Evolutionary conservation across 441 rosid genomes (phyloP).

Genomic region (Lepidium campestre): DNA sequence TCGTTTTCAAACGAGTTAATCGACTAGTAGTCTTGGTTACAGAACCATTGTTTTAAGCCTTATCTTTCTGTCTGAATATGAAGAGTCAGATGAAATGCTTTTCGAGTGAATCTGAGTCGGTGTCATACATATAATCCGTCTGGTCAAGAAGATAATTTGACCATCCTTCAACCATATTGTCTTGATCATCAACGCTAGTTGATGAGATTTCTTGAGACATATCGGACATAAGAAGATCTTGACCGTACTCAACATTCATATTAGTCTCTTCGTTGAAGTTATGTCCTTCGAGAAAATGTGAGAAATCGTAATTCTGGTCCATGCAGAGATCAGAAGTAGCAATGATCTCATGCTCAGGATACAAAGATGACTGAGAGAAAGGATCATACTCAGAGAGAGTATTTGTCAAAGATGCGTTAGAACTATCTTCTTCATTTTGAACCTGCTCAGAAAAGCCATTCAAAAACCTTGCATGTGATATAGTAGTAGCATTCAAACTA

Average conservation of each 20-base stretch:
- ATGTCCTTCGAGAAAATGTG: constrained; percentile 8
- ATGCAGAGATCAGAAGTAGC: constrained; percentile 9
- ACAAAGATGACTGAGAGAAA: constrained; percentile 11
- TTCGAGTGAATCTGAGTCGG: constrained; percentile 17
- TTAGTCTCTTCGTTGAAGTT: constrained; percentile 6
- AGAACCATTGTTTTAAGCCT: not conserved
- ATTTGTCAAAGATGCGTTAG: not conserved
- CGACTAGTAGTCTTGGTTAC: not conserved
- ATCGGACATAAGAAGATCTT: constrained; percentile 18
- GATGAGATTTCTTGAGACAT: constrained; percentile 29
- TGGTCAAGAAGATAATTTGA: constrained; percentile 24
- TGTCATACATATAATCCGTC: not conserved
- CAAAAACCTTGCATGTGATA: constrained; percentile 3
- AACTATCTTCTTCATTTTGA: constrained; percentile 7
- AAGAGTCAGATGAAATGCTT: constrained; percentile 6
- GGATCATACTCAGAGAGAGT: not conserved
- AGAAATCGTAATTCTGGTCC: constrained; percentile 11
- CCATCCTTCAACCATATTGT: constrained; percentile 21
- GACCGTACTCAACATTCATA: constrained; percentile 2
- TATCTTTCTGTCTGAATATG: not conserved
- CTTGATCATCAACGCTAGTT: constrained; percentile 30
- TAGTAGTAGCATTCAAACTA: constrained; percentile 15
- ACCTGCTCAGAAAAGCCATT: constrained; percentile 21
- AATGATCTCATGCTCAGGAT: constrained; percentile 13
- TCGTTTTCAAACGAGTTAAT: not conserved